phyloP scores from a whole-genome alignment of 257 asterid genomes.

The Euphrasia confusa region DNA sequence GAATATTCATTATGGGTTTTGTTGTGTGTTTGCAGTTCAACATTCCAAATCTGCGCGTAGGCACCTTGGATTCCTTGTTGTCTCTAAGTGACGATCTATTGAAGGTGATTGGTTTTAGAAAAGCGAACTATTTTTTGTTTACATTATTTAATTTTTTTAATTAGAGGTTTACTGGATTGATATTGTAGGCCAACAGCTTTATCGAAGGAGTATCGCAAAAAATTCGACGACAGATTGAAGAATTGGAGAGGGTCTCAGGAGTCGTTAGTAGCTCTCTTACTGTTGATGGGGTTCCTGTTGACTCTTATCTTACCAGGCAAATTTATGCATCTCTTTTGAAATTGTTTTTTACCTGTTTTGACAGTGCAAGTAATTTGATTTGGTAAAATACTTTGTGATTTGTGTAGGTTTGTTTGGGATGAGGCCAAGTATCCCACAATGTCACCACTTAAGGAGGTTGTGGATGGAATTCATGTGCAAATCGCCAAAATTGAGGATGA shows the following conservation, averaged over 20 bases:
- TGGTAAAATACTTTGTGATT: constrained; percentile 13
- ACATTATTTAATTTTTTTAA: constrained; percentile 17
- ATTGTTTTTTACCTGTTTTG: background rate
- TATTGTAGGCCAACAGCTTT: constrained; percentile 67
- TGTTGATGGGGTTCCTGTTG: constrained; percentile 94
- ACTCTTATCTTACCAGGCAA: constrained; percentile 84
- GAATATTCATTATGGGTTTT: background rate
- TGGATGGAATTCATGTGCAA: constrained; percentile 77
- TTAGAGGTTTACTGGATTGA: background rate
- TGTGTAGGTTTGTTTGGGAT: constrained; percentile 78
- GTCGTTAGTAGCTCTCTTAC: constrained; percentile 75
- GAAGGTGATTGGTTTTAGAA: constrained; percentile 43
- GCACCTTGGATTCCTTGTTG: constrained; percentile 76
- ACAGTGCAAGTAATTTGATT: constrained; percentile 8
- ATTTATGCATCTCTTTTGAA: background rate
- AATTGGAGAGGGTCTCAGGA: constrained; percentile 79
- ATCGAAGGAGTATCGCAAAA: constrained; percentile 86
- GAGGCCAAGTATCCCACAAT: constrained; percentile 85
- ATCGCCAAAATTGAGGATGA: constrained; percentile 88
- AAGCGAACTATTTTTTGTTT: constrained; percentile 7
- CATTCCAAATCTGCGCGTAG: constrained; percentile 89
- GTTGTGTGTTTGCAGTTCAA: constrained; percentile 54
- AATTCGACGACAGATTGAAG: constrained; percentile 86
- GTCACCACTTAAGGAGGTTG: constrained; percentile 78
- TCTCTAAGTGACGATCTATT: constrained; percentile 78